Conservation (phyloP, 2,329 filamentous ascomycete genomes). For the Aureobasidium zeae region DNA sequence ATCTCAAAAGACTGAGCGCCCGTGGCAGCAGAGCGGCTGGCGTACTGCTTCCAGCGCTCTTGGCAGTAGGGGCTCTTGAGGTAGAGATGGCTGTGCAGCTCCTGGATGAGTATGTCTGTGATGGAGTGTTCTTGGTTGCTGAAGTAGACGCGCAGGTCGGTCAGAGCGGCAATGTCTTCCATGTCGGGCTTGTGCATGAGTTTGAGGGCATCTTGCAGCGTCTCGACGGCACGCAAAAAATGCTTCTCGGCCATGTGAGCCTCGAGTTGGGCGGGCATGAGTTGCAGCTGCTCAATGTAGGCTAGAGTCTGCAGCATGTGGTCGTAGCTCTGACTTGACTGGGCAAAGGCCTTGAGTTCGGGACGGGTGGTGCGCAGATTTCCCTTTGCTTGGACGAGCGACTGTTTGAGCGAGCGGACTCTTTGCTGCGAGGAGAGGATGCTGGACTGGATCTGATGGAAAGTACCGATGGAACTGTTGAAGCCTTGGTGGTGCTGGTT, state of each 20-base stretch:
- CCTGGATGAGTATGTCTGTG: constrained; percentile 93
- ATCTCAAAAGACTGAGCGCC: constrained; percentile 26
- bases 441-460: constrained; percentile 94
- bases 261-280: constrained; percentile 85
- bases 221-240: constrained; percentile 85
- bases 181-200: constrained; percentile 80
- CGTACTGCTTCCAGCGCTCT: constrained; percentile 81
- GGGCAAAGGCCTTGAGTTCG: constrained; percentile 81
- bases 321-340: constrained; percentile 82
- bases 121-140: constrained; percentile 86
- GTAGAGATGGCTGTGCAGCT: constrained; percentile 93
- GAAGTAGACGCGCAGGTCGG: constrained; percentile 77
- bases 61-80: constrained; percentile 97
- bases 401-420: constrained; percentile 72
- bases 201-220: constrained; percentile 76
- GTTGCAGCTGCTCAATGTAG: constrained; percentile 65
- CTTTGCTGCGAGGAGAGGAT: constrained; percentile 81
- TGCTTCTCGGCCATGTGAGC: constrained; percentile 92
- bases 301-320: constrained; percentile 74
- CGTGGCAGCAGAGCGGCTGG: constrained; percentile 41
- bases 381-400: constrained; percentile 68
- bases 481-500: constrained; percentile 99
- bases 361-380: constrained; percentile 79
- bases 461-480: constrained; percentile 97
- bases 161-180: constrained; percentile 80